phyloP scores from a whole-genome alignment of 140 eudicot species.

The Bidens hawaiensis region DNA sequence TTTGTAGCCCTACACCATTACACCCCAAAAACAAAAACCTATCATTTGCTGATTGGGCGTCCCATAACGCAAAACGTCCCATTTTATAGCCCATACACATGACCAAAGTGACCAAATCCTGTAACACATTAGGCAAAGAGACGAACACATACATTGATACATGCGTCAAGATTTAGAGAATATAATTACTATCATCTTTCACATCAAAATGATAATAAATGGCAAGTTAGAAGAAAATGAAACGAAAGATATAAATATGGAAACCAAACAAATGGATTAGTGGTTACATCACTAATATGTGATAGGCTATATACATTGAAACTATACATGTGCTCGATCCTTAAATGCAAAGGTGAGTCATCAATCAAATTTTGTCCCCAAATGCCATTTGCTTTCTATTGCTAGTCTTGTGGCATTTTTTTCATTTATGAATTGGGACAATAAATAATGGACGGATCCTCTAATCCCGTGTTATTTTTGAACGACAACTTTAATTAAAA shows the following conservation, averaged over 20 bases:
- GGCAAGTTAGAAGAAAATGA: not conserved
- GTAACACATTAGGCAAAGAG: too few relatives aligned
- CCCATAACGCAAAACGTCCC: too few relatives aligned
- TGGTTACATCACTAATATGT: not conserved
- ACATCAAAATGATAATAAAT: too few relatives aligned
- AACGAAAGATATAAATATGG: not conserved
- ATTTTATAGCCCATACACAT: too few relatives aligned
- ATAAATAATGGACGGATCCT: not conserved
- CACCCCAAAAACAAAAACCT: too few relatives aligned
- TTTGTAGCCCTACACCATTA: too few relatives aligned
- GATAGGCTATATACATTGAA: not conserved
- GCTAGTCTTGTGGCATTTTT: not conserved
- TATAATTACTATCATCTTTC: too few relatives aligned
- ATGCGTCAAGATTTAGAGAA: too few relatives aligned
- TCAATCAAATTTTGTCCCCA: conserved; percentile 3
- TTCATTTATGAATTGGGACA: not conserved
- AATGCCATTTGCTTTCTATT: conserved; percentile 5
- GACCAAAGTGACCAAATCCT: too few relatives aligned
- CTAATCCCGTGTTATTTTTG: conserved; percentile 1
- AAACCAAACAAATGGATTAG: not conserved
- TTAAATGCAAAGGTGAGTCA: conserved; percentile 26
- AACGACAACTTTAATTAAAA: too few relatives aligned
- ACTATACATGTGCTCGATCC: conserved; percentile 8
- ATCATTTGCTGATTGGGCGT: too few relatives aligned
- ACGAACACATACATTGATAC: too few relatives aligned